Base-by-base conservation (phyloP, 2,329 filamentous ascomycete genomes). In the Sarocladium brachiariae region DNA sequence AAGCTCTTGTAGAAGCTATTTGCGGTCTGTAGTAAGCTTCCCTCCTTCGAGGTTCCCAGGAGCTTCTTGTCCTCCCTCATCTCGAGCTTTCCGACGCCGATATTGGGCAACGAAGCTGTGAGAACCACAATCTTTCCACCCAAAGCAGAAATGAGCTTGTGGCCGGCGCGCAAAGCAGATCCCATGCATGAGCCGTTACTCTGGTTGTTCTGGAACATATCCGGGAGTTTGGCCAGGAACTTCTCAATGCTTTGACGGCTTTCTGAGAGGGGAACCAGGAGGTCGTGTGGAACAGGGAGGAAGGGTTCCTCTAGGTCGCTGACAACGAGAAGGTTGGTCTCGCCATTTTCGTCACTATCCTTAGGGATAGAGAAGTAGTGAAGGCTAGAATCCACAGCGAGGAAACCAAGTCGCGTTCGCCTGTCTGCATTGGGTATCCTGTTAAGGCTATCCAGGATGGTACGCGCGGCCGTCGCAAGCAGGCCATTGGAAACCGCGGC, bases 1-100 rank as follows among this genome's bases (percentile, higher is more conserved):
- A 99, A 99, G 61, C 89, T 95, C 77, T 99, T 99, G 78, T 97
- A 99, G 70, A 97, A 99, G 63, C 88, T 90, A 72, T 90, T 96
- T 35, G 83, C 87, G 0, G 93, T 96, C 66, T 97, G 92, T 49
- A 99, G 74, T 27, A 99, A 77, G 54, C 79, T 76, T 57, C 81
- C 89, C 66, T 99, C 93, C 68, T 96, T 96, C 57, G 86, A 90
- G 1, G 93, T 99, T 31, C 93, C 93, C 21, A 99, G 75, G 14
- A 95, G 71, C 70, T 96, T 96, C 76, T 96, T 96, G 69, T 99
- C 91, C 69, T 97, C 92, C 61, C 93, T 81, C 82, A 95, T 87
- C 33, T 95, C 90, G 51, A 95, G 81, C 71, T 91, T 91, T 52
- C 92, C 93, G 56, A 87, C 83, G 52, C 93, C 93, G 54, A 95